These are phyloP conservation scores for Brettanomyces anomalus DNA, from an alignment of 805 yeast genomes.

Conservation along the genomic window DNA sequence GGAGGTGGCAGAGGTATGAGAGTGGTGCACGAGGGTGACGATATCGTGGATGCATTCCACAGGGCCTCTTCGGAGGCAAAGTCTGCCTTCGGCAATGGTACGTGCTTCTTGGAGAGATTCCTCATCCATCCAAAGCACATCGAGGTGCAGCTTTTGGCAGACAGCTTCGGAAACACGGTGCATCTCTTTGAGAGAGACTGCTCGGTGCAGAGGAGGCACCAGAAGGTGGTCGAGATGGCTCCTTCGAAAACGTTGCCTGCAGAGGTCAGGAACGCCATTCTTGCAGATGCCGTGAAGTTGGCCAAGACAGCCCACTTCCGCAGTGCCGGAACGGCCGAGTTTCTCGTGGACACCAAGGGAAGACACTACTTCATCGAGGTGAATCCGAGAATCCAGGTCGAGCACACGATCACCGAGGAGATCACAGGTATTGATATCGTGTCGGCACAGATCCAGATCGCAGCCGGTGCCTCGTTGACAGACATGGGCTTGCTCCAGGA, in stretches of 20 bases:
- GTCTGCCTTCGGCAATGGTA: slow-evolving; percentile 96
- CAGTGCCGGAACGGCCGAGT: slow-evolving; percentile 98
- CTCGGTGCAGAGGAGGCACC: slow-evolving; percentile 99
- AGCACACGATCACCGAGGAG: slow-evolving; percentile 97
- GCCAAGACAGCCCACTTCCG: slow-evolving; percentile 84
- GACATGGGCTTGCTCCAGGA: slow-evolving; percentile 92
- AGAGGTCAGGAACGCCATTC: slow-evolving; percentile 80
- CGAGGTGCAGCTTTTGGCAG: slow-evolving; percentile 94
- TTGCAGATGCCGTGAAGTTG: slow-evolving; percentile 88
- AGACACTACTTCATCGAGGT: slow-evolving; percentile 97
- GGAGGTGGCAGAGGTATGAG: slow-evolving; percentile 99
- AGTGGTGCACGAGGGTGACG: slow-evolving; percentile 95
- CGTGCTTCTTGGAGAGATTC: slow-evolving; percentile 95
- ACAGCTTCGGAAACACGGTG: slow-evolving; percentile 86
- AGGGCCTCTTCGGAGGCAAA: slow-evolving; percentile 93
- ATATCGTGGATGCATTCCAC: slow-evolving; percentile 79
- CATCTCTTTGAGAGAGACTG: slow-evolving; percentile 97
- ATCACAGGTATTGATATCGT: slow-evolving; percentile 97
- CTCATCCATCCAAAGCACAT: slow-evolving; percentile 94
- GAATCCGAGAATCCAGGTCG: slow-evolving; percentile 97
- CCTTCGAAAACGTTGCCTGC: slow-evolving; percentile 88
- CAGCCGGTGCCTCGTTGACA: slow-evolving; percentile 92
- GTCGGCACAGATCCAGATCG: slow-evolving; percentile 97
- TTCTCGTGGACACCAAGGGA: slow-evolving; percentile 84
- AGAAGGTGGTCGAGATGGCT: slow-evolving; percentile 96